Conservation (phyloP, 2,329 filamentous ascomycete genomes). For the Beauveria pseudobassiana region DNA sequence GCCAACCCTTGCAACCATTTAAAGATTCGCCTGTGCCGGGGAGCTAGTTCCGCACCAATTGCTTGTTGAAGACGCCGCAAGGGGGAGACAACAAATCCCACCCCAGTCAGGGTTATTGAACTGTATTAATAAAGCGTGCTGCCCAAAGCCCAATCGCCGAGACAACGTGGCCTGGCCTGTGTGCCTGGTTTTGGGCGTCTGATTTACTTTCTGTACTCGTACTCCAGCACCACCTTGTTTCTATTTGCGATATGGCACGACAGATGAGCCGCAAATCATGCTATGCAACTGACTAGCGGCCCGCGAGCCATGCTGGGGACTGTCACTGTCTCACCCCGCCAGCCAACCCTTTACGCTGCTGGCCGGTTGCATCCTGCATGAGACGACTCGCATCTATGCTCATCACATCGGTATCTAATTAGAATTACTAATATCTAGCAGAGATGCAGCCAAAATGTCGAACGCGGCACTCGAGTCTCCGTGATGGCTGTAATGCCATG, state of each 20-base stretch:
- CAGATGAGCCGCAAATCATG: not conserved
- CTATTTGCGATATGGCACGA: not conserved
- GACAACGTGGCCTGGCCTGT: conserved; percentile 1
- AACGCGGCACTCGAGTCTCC: not conserved
- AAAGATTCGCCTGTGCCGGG: conserved; percentile 2
- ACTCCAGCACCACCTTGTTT: no score
- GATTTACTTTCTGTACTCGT: not conserved
- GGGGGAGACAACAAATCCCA: not conserved
- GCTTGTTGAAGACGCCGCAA: not conserved
- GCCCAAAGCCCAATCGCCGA: not conserved
- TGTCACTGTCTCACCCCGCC: not conserved
- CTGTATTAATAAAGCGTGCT: not conserved
- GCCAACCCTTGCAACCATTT: not conserved
- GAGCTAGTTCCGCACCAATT: conserved; percentile 8
- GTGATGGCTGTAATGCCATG: not conserved
- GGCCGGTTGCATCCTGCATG: no score
- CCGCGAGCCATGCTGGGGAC: not conserved
- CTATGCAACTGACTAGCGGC: not conserved
- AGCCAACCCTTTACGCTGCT: not conserved
- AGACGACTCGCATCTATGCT: not conserved
- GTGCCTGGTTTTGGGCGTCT: not conserved
- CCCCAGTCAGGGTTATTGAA: not conserved
- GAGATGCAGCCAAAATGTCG: not conserved
- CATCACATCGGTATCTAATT: not conserved
- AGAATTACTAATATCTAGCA: not conserved